A percentile compares a stretch with the other conserved stretches of the same genome.
phyloP scores from a whole-genome alignment of 805 yeast species.

The Metschnikowia colocasiae region DNA sequence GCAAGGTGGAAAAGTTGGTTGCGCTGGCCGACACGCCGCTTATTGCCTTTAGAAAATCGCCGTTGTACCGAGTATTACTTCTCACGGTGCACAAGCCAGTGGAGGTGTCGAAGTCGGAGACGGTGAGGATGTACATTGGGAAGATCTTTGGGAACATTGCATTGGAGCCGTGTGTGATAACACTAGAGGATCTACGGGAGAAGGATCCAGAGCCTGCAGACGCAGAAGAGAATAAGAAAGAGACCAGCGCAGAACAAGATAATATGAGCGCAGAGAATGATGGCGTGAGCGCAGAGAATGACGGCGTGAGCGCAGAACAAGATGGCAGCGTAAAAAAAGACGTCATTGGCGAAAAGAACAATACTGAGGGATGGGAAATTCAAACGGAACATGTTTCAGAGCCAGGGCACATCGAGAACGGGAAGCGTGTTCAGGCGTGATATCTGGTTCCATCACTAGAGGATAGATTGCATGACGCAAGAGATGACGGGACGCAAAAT shows the following conservation, averaged over 20 bases:
- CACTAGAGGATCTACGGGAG: constrained; percentile 14
- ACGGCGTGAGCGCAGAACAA: neutral
- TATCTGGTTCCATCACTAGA: neutral
- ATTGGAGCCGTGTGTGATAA: constrained; percentile 13
- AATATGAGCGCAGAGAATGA: too few relatives aligned
- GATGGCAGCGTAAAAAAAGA: neutral
- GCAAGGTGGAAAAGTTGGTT: constrained; percentile 17
- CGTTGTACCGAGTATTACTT: constrained; percentile 30
- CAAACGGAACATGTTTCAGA: neutral
- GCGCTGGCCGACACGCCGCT: constrained; percentile 24
- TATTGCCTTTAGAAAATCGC: constrained; percentile 29
- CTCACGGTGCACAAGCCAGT: constrained; percentile 28
- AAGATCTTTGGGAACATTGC: constrained; percentile 18
- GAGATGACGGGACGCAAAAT: too few relatives aligned
- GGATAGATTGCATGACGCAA: neutral
- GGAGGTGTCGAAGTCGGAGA: constrained; percentile 12
- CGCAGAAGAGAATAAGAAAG: neutral
- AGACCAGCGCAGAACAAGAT: neutral
- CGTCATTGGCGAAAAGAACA: neutral
- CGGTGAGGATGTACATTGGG: constrained; percentile 12
- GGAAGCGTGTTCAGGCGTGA: neutral
- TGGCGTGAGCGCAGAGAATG: too few relatives aligned
- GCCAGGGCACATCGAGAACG: neutral
- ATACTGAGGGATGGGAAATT: neutral
- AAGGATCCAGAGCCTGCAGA: constrained; percentile 2